Evolutionary conservation across 768 basidiomycete genomes (phyloP), one percentile per base, ranked within the genome.

Genomic region (Dacryopinax spathularia): DNA sequence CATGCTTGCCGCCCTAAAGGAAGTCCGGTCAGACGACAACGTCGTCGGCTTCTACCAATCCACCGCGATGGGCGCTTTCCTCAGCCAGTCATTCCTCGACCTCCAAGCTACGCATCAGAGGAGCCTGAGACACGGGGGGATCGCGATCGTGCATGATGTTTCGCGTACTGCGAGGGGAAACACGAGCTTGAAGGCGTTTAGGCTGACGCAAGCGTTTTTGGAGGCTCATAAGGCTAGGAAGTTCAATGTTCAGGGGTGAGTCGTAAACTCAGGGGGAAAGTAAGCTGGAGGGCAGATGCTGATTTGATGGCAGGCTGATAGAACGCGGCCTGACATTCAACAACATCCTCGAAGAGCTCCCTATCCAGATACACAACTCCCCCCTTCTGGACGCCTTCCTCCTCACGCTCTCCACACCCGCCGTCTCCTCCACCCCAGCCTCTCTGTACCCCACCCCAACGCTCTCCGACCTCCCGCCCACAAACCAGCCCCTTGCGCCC

Each of bases 31-130:
- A 35, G 91, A 94, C 70, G 91, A 95, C 75, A 91, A 86, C 67
- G 83, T 93, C 34, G 87, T 96, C 63, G 94, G 94, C 36, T 91
- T 95, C 74, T 97, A 97, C 77, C 91, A 95, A 71, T 88, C 89
- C 43, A 91, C 87, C 29, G 84, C 85, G 9, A 80, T 91, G 36
- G 90, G 90, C 41, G 88, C 89, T 3, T 91, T 92, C 73, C 88
- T 87, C 74, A 89, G 83, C 70, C 89, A 90, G 72, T 80, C 82
- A 7, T 73, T 92, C 60, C 79, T 92, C 56, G 89, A 93, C 68
- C 85, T 87, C 7, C 89, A 90, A 73, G 87, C 87, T 59, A 82
- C 89, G 68, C 89, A 91, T 73, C 87, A 89, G 71, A 88, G 91
- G 41, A 88, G 85, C 68, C 79, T 92, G 64, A 79, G 91, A 70